phyloP scores from a whole-genome alignment of 352 stramenopile genomes.

The Globisporangium parvum region DNA sequence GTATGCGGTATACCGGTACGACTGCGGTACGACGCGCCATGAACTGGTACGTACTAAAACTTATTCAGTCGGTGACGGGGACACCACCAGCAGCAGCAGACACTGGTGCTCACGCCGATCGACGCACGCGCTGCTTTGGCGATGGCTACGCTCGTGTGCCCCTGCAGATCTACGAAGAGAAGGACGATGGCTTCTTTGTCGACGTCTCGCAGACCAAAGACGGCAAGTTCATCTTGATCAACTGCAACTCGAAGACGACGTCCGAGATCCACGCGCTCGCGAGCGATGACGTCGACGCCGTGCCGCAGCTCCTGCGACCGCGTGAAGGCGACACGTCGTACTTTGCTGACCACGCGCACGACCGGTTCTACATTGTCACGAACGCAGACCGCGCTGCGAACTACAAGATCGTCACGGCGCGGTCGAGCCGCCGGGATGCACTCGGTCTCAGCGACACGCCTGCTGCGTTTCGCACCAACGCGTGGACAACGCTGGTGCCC shows the following conservation, averaged over 20 bases:
- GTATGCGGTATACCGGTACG: constrained; percentile 58
- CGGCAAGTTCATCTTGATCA: constrained; percentile 72
- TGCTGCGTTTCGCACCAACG: constrained; percentile 5
- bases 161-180: constrained; percentile 66
- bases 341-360: constrained; percentile 75
- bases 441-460: not conserved
- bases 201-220: constrained; percentile 85
- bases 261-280: constrained; percentile 76
- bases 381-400: constrained; percentile 67
- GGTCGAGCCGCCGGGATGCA: not conserved
- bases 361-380: constrained; percentile 75
- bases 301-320: constrained; percentile 37
- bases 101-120: no score
- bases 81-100: no score
- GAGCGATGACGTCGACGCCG: constrained; percentile 15
- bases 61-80: no score
- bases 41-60: constrained; percentile 29
- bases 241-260: constrained; percentile 83
- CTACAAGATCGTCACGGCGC: constrained; percentile 57
- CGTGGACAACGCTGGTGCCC: constrained; percentile 46
- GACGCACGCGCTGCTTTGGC: no score
- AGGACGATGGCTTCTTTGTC: constrained; percentile 73
- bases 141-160: not conserved
- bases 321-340: constrained; percentile 66
- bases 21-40: constrained; percentile 32